A percentile compares a stretch with the other conserved stretches of the same genome.
phyloP scores from a whole-genome alignment of 495 filamentous ascomycete genomes.

The Trichocladium uniseriatum region DNA sequence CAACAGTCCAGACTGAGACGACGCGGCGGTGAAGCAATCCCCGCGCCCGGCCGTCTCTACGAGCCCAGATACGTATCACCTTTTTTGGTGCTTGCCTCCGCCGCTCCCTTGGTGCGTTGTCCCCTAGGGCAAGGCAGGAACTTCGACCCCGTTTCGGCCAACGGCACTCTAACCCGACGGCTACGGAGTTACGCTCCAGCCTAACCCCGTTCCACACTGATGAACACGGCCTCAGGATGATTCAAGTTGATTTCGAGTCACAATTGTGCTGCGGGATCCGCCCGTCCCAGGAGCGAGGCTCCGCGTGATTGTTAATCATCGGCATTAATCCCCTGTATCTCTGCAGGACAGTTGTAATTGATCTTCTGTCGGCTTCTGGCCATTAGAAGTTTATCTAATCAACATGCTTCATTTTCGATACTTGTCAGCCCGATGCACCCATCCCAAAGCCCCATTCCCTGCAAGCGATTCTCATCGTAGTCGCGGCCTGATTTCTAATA shows the following conservation, averaged over 20 bases:
- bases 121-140: neutral
- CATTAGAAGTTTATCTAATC: constrained; percentile 3
- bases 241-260: neutral
- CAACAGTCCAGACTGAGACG: constrained; percentile 2
- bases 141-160: constrained; percentile 4
- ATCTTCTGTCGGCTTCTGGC: neutral
- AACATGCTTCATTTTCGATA: neutral
- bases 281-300: neutral
- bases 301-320: constrained; percentile 9
- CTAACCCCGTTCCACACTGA: constrained; percentile 10
- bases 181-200: constrained; percentile 12
- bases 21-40: constrained; percentile 11
- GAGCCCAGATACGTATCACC: constrained; percentile 10
- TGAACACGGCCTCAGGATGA: constrained; percentile 9
- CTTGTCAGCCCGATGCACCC: too few relatives aligned
- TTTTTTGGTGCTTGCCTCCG: constrained; percentile 7
- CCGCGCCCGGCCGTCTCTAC: constrained; percentile 2
- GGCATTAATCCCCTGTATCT: neutral
- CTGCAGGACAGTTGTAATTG: neutral
- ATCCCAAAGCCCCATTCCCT: neutral
- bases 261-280: too few relatives aligned
- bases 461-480: neutral
- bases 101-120: neutral
- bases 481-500: constrained; percentile 4
- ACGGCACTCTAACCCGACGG: neutral